Base-by-base conservation (phyloP, 257 asterid genomes). In the Haberlea rhodopensis region DNA sequence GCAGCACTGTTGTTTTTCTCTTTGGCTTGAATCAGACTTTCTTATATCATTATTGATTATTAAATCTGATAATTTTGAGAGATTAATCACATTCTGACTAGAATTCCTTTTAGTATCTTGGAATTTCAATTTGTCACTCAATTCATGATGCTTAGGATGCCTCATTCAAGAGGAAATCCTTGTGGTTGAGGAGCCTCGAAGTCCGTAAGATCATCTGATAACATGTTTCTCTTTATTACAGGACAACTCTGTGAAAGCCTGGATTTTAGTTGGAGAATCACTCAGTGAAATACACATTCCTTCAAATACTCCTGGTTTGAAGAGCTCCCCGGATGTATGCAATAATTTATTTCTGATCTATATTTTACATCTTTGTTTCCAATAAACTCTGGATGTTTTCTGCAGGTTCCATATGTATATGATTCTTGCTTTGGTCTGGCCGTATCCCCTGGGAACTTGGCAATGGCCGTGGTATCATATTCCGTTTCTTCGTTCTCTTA, bases 351-450 rank as follows among this genome's bases (percentile, higher is more conserved):
- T 59, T 59, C 56, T 63, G 66, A 67, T 60, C 23, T 31, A 45
- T n/a, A 31, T 37, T 53, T 1, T 52, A 2, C 57, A 15, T 51
- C 34, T 53, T 57, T 3, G 24, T 70, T n/a, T 68, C 46, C 73
- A 62, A 71, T 54, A 66, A 62, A 62, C 69, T 21, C 58, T 67
- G 59, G 62, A 73, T 27, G 53, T 32, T 51, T 4, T 25, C 28
- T 71, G 67, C 88, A 91, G 96, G 88, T 77, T 66, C 87, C 91
- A 57, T 57, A 73, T 78, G 91, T 69, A 28, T 79, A 79, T 69
- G 87, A 85, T 76, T 86, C 94, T 60, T 90, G 95, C 85, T 94
- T 82, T 75, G 99, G 99, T 73, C 76, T 94, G 65, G 92, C 97
- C 9, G 66, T 87, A 65, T 94, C 99, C 58, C 95, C 94, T 53